Conservation (phyloP, 768 basidiomycete species). For the Lepiota subincarnata region DNA sequence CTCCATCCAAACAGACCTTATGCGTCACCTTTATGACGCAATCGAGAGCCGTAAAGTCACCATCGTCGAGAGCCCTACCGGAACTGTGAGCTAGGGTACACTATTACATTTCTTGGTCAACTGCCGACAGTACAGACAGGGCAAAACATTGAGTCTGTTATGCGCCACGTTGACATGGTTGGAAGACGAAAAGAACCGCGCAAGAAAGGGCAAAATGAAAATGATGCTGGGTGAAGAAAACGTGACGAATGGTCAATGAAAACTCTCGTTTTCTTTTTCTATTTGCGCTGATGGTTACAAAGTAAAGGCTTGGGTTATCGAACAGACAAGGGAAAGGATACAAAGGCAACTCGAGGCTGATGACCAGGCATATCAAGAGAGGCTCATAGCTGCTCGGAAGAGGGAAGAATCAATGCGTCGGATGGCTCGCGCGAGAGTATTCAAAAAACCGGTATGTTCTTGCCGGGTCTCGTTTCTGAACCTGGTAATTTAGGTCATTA, state of each 20-base stretch:
- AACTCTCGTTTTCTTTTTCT: neutral
- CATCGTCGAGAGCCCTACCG: constrained; percentile 87
- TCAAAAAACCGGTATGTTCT: constrained; percentile 54
- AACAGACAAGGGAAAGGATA: constrained; percentile 65
- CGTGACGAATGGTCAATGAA: constrained; percentile 24
- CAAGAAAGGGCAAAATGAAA: constrained; percentile 59
- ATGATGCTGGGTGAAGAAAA: constrained; percentile 29
- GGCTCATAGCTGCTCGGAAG: constrained; percentile 55
- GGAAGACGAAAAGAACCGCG: constrained; percentile 62
- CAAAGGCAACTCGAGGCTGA: constrained; percentile 63
- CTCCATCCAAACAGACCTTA: constrained; percentile 78
- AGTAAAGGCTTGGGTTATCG: constrained; percentile 75
- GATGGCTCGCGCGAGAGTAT: constrained; percentile 50
- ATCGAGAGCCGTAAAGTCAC: constrained; percentile 75
- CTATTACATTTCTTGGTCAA: neutral
- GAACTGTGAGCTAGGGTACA: constrained; percentile 53
- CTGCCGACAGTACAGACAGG: constrained; percentile 37
- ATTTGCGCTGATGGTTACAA: constrained; percentile 2
- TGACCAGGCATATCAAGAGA: constrained; percentile 60
- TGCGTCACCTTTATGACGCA: constrained; percentile 79
- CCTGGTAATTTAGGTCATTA: neutral
- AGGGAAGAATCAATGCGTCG: constrained; percentile 55
- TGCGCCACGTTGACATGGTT: constrained; percentile 77
- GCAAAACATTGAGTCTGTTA: constrained; percentile 81
- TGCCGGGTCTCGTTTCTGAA: neutral